Evolutionary conservation across 1,284 basidiomycete species (phyloP), one percentile per base, ranked within the genome.

Genomic region (Boletus calvinii): DNA sequence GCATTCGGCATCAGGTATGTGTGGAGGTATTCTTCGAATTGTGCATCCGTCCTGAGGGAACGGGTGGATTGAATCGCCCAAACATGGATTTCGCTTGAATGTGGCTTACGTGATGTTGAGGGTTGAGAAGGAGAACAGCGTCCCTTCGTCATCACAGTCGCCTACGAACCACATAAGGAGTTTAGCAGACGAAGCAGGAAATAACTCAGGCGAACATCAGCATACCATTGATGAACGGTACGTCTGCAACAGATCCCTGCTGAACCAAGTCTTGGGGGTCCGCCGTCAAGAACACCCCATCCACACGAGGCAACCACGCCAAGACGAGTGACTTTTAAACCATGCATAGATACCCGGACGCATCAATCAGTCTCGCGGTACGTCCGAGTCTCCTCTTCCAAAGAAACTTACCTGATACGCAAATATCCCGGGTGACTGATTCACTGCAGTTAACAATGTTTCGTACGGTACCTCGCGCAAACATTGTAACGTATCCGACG

Each of bases 241-340:
- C 64, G 37, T 76, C 68, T 2, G 77, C 72, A 15, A 79, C 70
- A 34, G 68, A 67, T 6, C 74, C 75, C 36, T 73, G 62, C 40
- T 68, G 64, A 10, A 80, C 69, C 24, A 75, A 58, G 10, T 60
- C 47, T 52, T 74, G 71, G 6, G 79, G 75, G 48, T 72, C 64
- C 18, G 73, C 74, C 0, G 70, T 72, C 34, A 83, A 57, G 62
- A 81, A 77, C 0, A 69, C 66, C 1, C 81, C 81, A 55, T 83
- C 81, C 8, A 74, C 74, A 5, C 77, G 70, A 37, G 79, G 81
- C 17, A 74, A 55, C 77, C 77, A 83, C 0, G 75, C 72, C 13
- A 76, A 59, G 42, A 59, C 62, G 36, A 78, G 53, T 8, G 73
- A 71, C 73, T 57, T 73, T 39, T 5, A 5, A n/a, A 24, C 7